A percentile compares a stretch with the other conserved stretches of the same genome.
Evolutionary conservation across 108 stramenopile species (phyloP).

Genomic region (Pseudonitzschia multiseries): DNA sequence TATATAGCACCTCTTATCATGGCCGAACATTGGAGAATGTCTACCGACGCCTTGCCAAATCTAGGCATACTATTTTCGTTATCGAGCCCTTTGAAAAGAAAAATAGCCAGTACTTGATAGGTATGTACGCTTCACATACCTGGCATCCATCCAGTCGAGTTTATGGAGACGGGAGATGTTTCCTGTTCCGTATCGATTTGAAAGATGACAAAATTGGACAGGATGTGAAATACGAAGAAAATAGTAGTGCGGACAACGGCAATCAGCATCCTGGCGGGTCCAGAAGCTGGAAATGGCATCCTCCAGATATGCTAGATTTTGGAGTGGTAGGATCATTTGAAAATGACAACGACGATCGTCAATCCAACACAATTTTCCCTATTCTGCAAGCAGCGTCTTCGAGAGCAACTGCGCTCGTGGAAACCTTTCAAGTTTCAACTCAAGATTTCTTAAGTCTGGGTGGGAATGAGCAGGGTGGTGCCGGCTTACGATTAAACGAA

Average conservation of each 20-base stretch:
- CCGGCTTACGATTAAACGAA: constrained; percentile 77
- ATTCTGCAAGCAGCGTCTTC: neutral
- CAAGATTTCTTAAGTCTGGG: constrained; percentile 76
- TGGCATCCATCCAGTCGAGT: constrained; percentile 59
- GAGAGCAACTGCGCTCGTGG: constrained; percentile 45
- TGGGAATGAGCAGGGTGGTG: constrained; percentile 61
- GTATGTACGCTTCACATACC: constrained; percentile 78
- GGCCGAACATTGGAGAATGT: constrained; percentile 74
- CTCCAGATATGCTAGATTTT: constrained; percentile 34
- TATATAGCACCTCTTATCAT: constrained; percentile 77
- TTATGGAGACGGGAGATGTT: constrained; percentile 81
- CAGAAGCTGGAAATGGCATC: constrained; percentile 73
- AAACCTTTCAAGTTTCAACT: constrained; percentile 74
- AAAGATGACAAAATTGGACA: constrained; percentile 28
- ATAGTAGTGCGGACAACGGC: neutral
- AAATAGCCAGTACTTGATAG: constrained; percentile 42
- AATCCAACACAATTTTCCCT: neutral
- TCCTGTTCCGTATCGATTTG: constrained; percentile 71
- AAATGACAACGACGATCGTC: constrained; percentile 4
- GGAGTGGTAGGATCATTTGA: constrained; percentile 4
- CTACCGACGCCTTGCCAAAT: constrained; percentile 48
- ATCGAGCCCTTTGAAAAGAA: constrained; percentile 51
- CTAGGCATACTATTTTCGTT: constrained; percentile 70
- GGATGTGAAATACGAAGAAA: neutral
- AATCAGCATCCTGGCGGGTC: constrained; percentile 7